Base-by-base conservation (phyloP, 352 stramenopile species). In the Pythium utonaiense region DNA sequence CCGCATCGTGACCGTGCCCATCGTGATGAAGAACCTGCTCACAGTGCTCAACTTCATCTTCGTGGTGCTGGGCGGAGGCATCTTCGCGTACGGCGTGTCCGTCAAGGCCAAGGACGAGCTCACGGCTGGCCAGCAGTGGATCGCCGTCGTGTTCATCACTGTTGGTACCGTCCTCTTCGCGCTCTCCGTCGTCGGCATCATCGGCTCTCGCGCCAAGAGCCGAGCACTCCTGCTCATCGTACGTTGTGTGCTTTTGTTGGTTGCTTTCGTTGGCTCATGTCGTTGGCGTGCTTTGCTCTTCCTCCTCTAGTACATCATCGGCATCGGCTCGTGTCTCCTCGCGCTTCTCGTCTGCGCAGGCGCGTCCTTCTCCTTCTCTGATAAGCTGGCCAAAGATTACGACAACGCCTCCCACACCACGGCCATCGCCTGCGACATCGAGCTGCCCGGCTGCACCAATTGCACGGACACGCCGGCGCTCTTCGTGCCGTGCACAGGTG, bases 1-100 rank as follows among this genome's bases (percentile, higher is more conserved):
- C 22, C 80, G 82, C 63, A 92, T 95, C 64, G 80, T 91, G 34
- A 91, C 81, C n/a, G 77, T 95, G 33, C 85, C 85, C 7, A 90
- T 93, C 66, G 77, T 95, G 54, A 93, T 95, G 83, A 87, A 87
- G 61, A 87, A 74, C 62, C 79, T 95, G 71, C 69, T 93, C 54
- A 80, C 78, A 4, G 78, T 93, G 30, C 75, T 89, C 66, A 93
- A 91, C 66, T 67, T 69, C 28, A 69, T 84, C 54, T 95, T 92
- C 56, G 68, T 85, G 24, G 57, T 78, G 16, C 69, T 93, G 13
- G 85, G 83, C 59, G 64, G 61, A 6, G 70, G 66, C 1, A 69
- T 89, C 22, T 85, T 92, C 54, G 55, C 62, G 27, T 85, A 85
- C 44, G 85, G 82, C 1, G 49, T 84, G 25, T 62, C 69, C 8